Conservation (phyloP, 805 yeast species). For the Zygoascus flipseniorum region DNA sequence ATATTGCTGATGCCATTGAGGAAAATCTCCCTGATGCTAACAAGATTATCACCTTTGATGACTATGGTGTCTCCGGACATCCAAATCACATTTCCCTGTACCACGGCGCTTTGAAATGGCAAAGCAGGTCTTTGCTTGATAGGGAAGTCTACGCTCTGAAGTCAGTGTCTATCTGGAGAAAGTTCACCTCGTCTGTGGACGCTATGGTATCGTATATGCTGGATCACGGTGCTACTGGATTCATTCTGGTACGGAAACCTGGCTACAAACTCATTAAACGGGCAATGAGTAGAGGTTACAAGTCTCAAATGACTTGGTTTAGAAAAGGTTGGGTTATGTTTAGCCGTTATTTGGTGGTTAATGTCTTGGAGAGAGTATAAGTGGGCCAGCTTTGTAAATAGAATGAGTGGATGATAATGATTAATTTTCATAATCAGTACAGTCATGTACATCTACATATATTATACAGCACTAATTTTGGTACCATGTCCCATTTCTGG, state of each 20-base stretch:
- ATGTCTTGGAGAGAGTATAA: conserved; percentile 31
- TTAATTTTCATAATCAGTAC: too few species aligned
- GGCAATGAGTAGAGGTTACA: conserved; percentile 64
- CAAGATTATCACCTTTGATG: conserved; percentile 70
- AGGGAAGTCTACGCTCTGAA: conserved; percentile 23
- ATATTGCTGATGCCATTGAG: conserved; percentile 34
- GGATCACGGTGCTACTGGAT: conserved; percentile 7
- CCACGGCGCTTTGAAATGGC: conserved; percentile 17
- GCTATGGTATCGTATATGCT: conserved; percentile 19
- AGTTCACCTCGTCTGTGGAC: conserved; percentile 30
- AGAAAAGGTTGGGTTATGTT: conserved; percentile 78
- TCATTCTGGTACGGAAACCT: conserved; percentile 32
- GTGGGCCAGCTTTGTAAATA: not conserved
- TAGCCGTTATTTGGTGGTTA: conserved; percentile 69
- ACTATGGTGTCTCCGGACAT: conserved; percentile 73
- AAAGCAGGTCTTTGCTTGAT: conserved; percentile 2
- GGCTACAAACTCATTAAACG: conserved; percentile 30
- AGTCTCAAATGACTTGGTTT: conserved; percentile 92
- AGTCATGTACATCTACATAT: not conserved
- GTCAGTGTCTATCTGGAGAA: conserved; percentile 29
- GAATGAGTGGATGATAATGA: not conserved
- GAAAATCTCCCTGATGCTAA: conserved; percentile 22
- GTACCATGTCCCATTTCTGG: not conserved
- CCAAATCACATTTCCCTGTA: conserved; percentile 56
- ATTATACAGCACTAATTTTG: not conserved